Evolutionary conservation across 106 monocot species (phyloP).

Genomic region (Platanthera zijinensis): DNA sequence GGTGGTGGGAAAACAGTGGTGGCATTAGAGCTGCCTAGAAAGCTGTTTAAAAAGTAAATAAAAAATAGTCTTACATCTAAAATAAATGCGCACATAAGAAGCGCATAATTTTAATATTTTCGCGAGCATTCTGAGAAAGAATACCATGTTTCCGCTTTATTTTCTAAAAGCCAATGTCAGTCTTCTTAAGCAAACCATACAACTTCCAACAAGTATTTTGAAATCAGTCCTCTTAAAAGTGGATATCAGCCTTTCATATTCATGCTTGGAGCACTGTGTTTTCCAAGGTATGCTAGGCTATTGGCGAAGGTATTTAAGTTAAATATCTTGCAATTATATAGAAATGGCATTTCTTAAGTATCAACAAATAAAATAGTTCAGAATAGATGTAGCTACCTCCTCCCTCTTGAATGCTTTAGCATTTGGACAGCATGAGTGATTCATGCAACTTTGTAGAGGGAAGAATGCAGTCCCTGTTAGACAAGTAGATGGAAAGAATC

Average conservation of each 20-base stretch:
- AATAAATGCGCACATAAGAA: no score
- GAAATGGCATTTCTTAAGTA: no score
- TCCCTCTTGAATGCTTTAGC: slow-evolving; percentile 98
- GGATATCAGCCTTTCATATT: background rate
- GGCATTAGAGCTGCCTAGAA: no score
- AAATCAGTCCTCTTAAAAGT: background rate
- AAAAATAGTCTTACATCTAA: no score
- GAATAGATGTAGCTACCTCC: slow-evolving; percentile 39
- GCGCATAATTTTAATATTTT: background rate
- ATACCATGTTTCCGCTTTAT: background rate
- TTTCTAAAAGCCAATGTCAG: background rate
- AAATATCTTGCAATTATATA: no score
- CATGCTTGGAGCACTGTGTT: background rate
- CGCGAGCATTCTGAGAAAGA: background rate
- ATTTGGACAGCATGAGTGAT: slow-evolving; percentile 93
- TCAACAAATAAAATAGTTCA: background rate
- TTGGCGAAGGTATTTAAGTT: background rate
- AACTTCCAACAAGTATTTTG: background rate
- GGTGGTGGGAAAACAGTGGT: no score
- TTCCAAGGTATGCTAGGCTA: background rate
- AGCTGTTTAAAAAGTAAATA: no score
- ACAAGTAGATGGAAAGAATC: background rate
- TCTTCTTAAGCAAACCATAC: background rate
- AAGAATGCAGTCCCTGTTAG: slow-evolving; percentile 82
- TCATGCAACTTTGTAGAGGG: slow-evolving; percentile 95